These are phyloP conservation scores for Cyclotella kingstonii DNA, from an alignment of 108 stramenopile genomes.

Conservation along the genomic window DNA sequence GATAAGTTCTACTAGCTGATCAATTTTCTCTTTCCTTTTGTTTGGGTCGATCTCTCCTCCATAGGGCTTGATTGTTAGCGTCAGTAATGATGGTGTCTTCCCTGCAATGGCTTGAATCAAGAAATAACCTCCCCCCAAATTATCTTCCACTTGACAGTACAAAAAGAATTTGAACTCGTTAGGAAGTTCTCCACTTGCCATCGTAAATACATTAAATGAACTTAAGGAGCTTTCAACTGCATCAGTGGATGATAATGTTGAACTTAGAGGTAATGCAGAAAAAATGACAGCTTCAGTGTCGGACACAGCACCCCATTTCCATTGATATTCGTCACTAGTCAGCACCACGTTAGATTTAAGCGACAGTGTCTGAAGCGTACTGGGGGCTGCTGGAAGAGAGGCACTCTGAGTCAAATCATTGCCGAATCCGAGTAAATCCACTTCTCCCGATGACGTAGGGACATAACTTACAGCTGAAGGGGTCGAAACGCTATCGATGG, in stretches of 20 bases:
- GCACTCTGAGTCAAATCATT: conserved; percentile 49
- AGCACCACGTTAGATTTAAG: conserved; percentile 60
- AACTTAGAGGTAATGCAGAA: conserved; percentile 48
- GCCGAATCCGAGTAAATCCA: conserved; percentile 78
- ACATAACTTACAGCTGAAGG: conserved; percentile 15
- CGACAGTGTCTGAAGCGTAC: conserved; percentile 40
- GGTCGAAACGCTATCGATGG: conserved; percentile 11
- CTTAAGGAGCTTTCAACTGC: conserved; percentile 63
- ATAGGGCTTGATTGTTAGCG: conserved; percentile 62
- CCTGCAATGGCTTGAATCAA: conserved; percentile 71
- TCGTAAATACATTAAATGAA: conserved; percentile 59
- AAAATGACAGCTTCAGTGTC: conserved; percentile 65
- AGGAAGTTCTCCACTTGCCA: conserved; percentile 91
- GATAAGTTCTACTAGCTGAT: conserved; percentile 40
- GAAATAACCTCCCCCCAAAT: conserved; percentile 48
- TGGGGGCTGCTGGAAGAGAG: conserved; percentile 30
- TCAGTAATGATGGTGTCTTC: conserved; percentile 48
- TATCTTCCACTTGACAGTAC: conserved; percentile 64
- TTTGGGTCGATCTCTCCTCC: conserved; percentile 31
- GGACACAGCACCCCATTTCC: conserved; percentile 74
- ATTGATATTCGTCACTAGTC: conserved; percentile 81
- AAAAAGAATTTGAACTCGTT: conserved; percentile 89
- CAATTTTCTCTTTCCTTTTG: conserved; percentile 35
- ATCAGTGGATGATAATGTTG: conserved; percentile 53
- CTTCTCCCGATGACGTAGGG: conserved; percentile 17